Evolutionary conservation across 441 rosid species (phyloP).

Genomic region (Euphorbia celastroides): DNA sequence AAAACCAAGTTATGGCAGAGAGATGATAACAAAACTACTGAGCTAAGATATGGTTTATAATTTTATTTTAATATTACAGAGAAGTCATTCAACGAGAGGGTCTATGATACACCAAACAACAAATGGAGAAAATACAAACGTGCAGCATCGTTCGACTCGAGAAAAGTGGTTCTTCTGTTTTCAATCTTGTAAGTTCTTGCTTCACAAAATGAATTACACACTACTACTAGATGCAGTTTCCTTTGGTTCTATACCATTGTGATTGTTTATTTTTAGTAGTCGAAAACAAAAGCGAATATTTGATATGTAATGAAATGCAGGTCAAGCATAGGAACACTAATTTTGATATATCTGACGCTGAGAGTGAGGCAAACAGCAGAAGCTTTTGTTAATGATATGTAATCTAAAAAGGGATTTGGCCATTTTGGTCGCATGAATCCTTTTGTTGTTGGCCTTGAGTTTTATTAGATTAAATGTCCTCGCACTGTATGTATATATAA

Average conservation of each 20-base stretch:
- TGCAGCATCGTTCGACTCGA: slow-evolving; percentile 74
- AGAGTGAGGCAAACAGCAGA: slow-evolving; percentile 65
- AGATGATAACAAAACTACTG: background rate
- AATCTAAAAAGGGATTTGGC: slow-evolving; percentile 23
- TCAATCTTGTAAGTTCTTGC: slow-evolving; percentile 69
- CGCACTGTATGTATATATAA: slow-evolving; percentile 7
- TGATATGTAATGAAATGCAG: slow-evolving; percentile 29
- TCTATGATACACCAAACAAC: slow-evolving; percentile 64
- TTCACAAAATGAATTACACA: slow-evolving; percentile 5
- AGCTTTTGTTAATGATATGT: slow-evolving; percentile 30
- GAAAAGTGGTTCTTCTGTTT: slow-evolving; percentile 77
- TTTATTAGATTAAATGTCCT: background rate
- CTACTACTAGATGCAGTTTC: slow-evolving; percentile 28
- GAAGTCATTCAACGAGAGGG: slow-evolving; percentile 51
- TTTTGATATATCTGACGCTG: slow-evolving; percentile 78
- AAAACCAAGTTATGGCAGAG: background rate
- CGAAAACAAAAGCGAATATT: background rate
- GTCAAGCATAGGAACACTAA: slow-evolving; percentile 86
- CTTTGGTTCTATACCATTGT: background rate
- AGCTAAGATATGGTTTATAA: background rate
- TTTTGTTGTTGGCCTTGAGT: background rate
- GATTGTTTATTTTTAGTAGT: too few relatives aligned
- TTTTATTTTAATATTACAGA: slow-evolving; percentile 32
- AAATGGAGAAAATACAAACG: slow-evolving; percentile 91
- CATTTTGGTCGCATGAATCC: background rate